These are phyloP conservation scores for Mastigamoeba balamuthi DNA, from an alignment of 78 protist species.

Conservation along the genomic window DNA sequence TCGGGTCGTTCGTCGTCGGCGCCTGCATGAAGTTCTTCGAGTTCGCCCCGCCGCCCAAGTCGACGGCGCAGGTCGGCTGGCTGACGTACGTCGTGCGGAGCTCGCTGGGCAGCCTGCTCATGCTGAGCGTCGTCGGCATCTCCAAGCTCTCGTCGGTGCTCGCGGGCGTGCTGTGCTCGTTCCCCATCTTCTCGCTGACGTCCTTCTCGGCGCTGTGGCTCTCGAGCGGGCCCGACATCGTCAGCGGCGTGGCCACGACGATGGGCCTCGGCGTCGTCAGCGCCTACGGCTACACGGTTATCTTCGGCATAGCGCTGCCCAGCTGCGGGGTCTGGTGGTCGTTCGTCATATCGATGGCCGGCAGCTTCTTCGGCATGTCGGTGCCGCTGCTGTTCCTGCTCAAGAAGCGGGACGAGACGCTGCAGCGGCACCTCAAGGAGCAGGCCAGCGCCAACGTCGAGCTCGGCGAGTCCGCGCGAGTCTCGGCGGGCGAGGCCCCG, in stretches of 20 bases:
- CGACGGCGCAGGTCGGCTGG: background rate
- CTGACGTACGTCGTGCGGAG: background rate
- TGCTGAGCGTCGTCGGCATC: background rate
- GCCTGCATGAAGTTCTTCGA: background rate
- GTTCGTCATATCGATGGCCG: background rate
- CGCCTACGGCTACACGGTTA: background rate
- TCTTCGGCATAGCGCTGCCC: background rate
- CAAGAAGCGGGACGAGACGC: background rate
- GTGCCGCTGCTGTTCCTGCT: background rate
- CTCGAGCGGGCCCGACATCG: background rate
- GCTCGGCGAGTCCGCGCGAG: too few species aligned
- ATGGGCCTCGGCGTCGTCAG: background rate
- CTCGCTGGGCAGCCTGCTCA: background rate
- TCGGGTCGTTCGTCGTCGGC: background rate
- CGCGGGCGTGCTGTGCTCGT: background rate
- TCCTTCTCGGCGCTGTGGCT: background rate
- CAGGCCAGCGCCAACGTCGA: too few species aligned
- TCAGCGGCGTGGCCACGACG: background rate
- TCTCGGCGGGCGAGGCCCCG: too few species aligned
- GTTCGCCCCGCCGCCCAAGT: background rate
- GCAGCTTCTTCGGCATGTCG: background rate
- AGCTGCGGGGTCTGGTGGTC: background rate
- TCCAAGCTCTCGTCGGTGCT: background rate
- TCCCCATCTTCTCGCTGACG: background rate
- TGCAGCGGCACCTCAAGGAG: too few species aligned